phyloP scores from a whole-genome alignment of 2,329 filamentous ascomycete species.

The Pseudocercospora cruenta region DNA sequence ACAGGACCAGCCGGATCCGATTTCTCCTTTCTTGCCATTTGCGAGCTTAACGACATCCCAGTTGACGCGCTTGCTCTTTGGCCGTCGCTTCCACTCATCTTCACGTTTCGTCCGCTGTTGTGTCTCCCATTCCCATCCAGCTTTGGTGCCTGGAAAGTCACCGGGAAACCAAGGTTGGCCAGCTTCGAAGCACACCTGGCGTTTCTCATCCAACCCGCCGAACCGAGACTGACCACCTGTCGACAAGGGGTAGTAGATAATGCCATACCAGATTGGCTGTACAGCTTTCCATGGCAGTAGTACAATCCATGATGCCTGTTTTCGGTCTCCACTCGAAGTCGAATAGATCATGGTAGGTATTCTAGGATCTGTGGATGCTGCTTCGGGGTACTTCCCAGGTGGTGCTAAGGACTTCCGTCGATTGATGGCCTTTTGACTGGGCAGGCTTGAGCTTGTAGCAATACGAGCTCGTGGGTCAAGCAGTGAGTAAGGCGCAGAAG shows the following conservation, averaged over 20 bases:
- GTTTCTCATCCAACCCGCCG: constrained; percentile 77
- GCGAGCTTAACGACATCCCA: constrained; percentile 78
- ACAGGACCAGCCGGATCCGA: constrained; percentile 80
- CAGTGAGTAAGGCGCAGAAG: constrained; percentile 48
- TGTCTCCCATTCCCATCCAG: constrained; percentile 78
- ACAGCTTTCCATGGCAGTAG: constrained; percentile 91
- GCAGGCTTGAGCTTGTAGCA: constrained; percentile 66
- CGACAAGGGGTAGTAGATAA: constrained; percentile 80
- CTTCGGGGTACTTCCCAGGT: constrained; percentile 65
- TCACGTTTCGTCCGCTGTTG: constrained; percentile 64
- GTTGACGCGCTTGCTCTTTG: constrained; percentile 78
- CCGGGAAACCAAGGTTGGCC: constrained; percentile 81
- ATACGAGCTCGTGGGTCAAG: constrained; percentile 72
- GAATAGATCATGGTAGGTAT: constrained; percentile 75
- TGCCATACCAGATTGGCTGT: constrained; percentile 77
- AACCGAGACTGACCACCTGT: constrained; percentile 81
- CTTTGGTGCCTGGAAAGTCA: constrained; percentile 77
- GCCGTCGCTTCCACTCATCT: constrained; percentile 72
- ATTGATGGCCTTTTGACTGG: constrained; percentile 79
- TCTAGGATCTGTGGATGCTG: constrained; percentile 65
- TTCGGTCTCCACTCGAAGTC: constrained; percentile 41
- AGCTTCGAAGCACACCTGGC: constrained; percentile 81
- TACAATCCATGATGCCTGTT: constrained; percentile 76
- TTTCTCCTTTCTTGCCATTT: constrained; percentile 73
- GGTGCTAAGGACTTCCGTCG: constrained; percentile 67